Conservation (phyloP, 495 filamentous ascomycete genomes). For the Hypoxylon crocopeplum region DNA sequence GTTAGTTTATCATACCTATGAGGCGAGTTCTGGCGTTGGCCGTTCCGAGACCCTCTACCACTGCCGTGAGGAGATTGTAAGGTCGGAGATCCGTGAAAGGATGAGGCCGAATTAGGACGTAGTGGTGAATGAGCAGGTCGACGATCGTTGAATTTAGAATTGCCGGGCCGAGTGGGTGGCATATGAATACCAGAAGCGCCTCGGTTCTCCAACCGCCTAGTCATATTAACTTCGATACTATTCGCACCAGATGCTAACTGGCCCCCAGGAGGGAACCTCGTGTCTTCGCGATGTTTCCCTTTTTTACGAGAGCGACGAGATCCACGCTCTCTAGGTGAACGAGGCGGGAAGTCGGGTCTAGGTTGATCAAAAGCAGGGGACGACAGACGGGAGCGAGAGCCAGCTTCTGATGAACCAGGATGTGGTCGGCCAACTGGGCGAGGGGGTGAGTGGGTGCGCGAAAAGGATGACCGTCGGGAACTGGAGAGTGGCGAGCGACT, state of each 20-base stretch:
- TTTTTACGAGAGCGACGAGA: conserved; percentile 42
- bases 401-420: conserved; percentile 44
- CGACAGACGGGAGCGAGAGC: conserved; percentile 45
- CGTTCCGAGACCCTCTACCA: conserved; percentile 63
- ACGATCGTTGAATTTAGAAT: conserved; percentile 45
- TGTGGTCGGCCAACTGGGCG: conserved; percentile 42
- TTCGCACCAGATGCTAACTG: conserved; percentile 54
- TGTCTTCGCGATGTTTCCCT: conserved; percentile 44
- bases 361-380: conserved; percentile 40
- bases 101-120: conserved; percentile 63
- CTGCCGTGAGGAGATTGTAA: conserved; percentile 70
- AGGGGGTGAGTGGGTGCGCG: conserved; percentile 44
- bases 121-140: conserved; percentile 66
- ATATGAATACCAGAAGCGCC: conserved; percentile 46
- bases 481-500: conserved; percentile 36
- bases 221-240: conserved; percentile 56
- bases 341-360: conserved; percentile 40
- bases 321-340: conserved; percentile 38
- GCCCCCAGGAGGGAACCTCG: conserved; percentile 36
- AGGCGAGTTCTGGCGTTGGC: conserved; percentile 62
- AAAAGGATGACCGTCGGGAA: conserved; percentile 46
- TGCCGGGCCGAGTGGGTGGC: conserved; percentile 40
- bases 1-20: conserved; percentile 60
- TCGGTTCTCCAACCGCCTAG: conserved; percentile 48
- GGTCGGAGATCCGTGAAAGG: conserved; percentile 72